These are phyloP conservation scores for Teratosphaeria zuluensis DNA, from an alignment of 2,329 filamentous ascomycete genomes.

Conservation along the genomic window DNA sequence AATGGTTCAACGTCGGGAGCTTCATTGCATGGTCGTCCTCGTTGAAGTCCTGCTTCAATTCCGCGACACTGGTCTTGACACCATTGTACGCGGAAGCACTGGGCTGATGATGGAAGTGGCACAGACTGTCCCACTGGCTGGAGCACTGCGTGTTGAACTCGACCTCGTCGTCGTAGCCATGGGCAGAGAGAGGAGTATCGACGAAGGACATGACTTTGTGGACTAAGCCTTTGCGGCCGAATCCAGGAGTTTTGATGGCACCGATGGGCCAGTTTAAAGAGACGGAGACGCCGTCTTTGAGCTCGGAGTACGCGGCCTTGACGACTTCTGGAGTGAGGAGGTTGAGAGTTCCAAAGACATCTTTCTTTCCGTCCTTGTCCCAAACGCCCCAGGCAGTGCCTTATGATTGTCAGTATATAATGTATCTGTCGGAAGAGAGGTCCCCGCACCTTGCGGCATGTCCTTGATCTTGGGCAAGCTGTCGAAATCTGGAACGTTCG, in stretches of 20 bases:
- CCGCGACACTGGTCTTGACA: constrained; percentile 22
- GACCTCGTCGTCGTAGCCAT: constrained; percentile 37
- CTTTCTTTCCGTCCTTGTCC: constrained; percentile 35
- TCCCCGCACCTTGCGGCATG: constrained; percentile 29
- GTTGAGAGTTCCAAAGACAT: constrained; percentile 37
- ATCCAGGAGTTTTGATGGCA: constrained; percentile 28
- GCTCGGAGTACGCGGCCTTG: constrained; percentile 32
- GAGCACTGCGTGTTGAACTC: constrained; percentile 37
- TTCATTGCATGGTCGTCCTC: constrained; percentile 19
- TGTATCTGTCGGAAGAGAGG: background rate
- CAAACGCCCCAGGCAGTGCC: constrained; percentile 35
- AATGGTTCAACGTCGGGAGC: constrained; percentile 31
- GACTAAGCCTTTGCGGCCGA: constrained; percentile 24
- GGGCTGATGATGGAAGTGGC: constrained; percentile 30
- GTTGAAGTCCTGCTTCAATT: constrained; percentile 19
- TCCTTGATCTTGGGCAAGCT: constrained; percentile 31
- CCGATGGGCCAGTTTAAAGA: constrained; percentile 31
- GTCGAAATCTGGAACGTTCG: constrained; percentile 30
- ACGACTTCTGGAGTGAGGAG: constrained; percentile 36
- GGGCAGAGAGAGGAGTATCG: constrained; percentile 22
- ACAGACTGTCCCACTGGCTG: constrained; percentile 39
- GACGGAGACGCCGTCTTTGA: constrained; percentile 32
- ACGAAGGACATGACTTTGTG: constrained; percentile 27
- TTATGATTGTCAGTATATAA: constrained; percentile 6
- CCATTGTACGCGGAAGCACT: constrained; percentile 44